Conservation (phyloP, 2,329 filamentous ascomycete species). For the Colletotrichum sp. region DNA sequence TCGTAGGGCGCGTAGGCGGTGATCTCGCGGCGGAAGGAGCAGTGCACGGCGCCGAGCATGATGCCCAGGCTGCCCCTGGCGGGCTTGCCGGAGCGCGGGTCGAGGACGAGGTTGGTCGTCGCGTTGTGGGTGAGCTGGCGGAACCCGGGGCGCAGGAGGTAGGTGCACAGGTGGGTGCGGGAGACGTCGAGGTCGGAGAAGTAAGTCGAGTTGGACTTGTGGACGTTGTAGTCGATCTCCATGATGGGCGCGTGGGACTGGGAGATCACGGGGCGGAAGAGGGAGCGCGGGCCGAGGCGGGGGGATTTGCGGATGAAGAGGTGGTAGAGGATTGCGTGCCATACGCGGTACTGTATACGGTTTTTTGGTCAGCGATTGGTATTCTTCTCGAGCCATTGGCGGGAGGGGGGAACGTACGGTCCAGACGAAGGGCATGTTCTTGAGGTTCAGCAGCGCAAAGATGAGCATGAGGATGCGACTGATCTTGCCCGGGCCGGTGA, state of each 20-base stretch:
- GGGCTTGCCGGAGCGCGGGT: conserved; percentile 52
- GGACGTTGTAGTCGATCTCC: conserved; percentile 87
- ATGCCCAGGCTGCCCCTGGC: conserved; percentile 63
- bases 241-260: conserved; percentile 70
- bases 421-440: conserved; percentile 78
- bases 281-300: conserved; percentile 61
- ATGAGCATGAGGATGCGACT: conserved; percentile 58
- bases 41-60: conserved; percentile 75
- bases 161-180: conserved; percentile 79
- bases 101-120: conserved; percentile 53
- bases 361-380: neutral
- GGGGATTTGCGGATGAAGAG: conserved; percentile 53
- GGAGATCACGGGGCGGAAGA: conserved; percentile 76
- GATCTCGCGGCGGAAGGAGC: conserved; percentile 77
- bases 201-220: conserved; percentile 86
- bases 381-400: neutral
- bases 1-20: conserved; percentile 72
- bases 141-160: conserved; percentile 67
- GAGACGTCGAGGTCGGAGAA: conserved; percentile 86
- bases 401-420: conserved; percentile 60
- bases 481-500: conserved; percentile 59
- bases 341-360: conserved; percentile 56
- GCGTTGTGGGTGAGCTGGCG: conserved; percentile 55
- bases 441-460: conserved; percentile 70
- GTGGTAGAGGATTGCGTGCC: conserved; percentile 62